Evolutionary conservation across 352 stramenopile species (phyloP).

Genomic region (Phytophthora pini): DNA sequence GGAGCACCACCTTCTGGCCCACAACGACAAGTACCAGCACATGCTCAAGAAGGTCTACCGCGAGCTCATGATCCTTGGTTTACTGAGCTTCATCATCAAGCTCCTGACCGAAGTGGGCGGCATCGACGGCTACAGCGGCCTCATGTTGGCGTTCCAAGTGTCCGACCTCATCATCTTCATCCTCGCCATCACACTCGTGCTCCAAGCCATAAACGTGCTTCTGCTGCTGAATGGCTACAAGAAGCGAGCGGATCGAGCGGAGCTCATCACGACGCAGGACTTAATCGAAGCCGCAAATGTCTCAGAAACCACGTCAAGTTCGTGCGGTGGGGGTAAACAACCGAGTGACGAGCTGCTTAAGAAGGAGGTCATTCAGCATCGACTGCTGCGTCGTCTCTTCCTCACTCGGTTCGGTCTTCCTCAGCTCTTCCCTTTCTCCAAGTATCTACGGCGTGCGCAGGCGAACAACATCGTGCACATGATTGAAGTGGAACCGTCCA

Average conservation of each 20-base stretch:
- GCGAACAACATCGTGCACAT: conserved; percentile 78
- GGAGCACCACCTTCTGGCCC: conserved; percentile 17
- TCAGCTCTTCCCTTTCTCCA: conserved; percentile 66
- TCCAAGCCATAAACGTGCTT: conserved; percentile 53
- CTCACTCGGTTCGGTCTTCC: conserved; percentile 48
- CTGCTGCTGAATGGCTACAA: conserved; percentile 45
- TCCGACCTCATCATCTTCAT: conserved; percentile 67
- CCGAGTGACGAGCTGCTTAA: conserved; percentile 8
- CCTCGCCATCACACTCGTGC: conserved; percentile 50
- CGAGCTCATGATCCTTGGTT: conserved; percentile 67
- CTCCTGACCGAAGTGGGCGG: conserved; percentile 44
- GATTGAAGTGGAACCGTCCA: conserved; percentile 75
- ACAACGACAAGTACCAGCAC: conserved; percentile 62
- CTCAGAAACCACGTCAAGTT: not conserved
- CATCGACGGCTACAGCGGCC: conserved; percentile 33
- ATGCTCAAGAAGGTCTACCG: conserved; percentile 69
- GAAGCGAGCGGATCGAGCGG: conserved; percentile 41
- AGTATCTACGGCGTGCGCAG: conserved; percentile 72
- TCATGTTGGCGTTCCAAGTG: conserved; percentile 53
- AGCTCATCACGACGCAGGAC: conserved; percentile 51
- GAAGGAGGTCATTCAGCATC: conserved; percentile 34
- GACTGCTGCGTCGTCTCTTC: conserved; percentile 53
- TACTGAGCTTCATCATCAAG: conserved; percentile 62
- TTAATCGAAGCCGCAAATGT: conserved; percentile 30
- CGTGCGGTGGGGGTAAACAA: conserved; percentile 3